Conservation (phyloP, 2,329 filamentous ascomycete genomes). For the Xylaria sp. region DNA sequence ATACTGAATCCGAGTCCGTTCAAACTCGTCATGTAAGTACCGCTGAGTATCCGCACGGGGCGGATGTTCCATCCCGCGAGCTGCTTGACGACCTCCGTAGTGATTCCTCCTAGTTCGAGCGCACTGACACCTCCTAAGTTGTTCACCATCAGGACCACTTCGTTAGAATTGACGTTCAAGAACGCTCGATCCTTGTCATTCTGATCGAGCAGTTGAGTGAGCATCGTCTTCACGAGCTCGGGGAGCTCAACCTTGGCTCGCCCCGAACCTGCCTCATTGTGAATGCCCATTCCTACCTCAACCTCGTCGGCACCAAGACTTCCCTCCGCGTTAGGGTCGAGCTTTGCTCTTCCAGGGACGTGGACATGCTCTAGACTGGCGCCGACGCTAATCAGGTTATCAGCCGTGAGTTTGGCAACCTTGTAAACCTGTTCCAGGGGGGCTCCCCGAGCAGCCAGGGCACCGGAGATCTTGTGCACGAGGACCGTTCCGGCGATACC, state of each 20-base stretch:
- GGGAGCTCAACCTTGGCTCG: conserved; percentile 48
- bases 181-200: conserved; percentile 67
- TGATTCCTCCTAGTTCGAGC: conserved; percentile 67
- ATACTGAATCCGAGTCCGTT: conserved; percentile 74
- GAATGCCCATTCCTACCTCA: conserved; percentile 71
- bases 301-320: conserved; percentile 51
- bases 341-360: conserved; percentile 67
- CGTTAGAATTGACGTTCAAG: conserved; percentile 54
- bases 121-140: conserved; percentile 70
- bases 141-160: conserved; percentile 67
- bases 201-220: conserved; percentile 61
- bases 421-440: conserved; percentile 65
- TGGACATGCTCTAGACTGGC: conserved; percentile 88
- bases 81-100: conserved; percentile 61
- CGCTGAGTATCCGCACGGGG: conserved; percentile 60
- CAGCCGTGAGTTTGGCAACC: conserved; percentile 64
- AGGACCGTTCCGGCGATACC: conserved; percentile 89
- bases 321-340: conserved; percentile 48
- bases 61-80: conserved; percentile 54
- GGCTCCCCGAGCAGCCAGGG: conserved; percentile 66
- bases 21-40: conserved; percentile 73
- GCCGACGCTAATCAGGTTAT: conserved; percentile 79
- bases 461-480: conserved; percentile 85
- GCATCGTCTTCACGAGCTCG: conserved; percentile 58
- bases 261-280: conserved; percentile 61